phyloP scores from a whole-genome alignment of 202 grass and related monocot species.

The Hordeum pubiflorum region DNA sequence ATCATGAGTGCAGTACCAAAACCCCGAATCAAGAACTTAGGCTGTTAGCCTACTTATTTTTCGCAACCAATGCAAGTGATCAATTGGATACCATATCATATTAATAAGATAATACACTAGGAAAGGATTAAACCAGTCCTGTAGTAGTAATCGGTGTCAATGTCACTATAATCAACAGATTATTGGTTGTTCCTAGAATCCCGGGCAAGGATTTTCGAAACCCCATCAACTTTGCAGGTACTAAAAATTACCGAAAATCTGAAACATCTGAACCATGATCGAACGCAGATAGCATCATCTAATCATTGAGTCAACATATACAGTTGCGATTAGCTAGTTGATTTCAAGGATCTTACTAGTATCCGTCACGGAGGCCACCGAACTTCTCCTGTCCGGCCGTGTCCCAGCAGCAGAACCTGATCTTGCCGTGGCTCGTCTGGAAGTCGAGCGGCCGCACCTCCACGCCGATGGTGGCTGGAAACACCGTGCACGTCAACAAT shows the following conservation, averaged over 20 bases:
- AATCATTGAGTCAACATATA: background rate
- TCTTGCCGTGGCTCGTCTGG: constrained; percentile 43
- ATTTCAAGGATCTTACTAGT: constrained; percentile 42
- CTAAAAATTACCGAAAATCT: background rate
- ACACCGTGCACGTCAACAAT: background rate
- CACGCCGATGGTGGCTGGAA: constrained; percentile 61
- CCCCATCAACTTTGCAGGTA: background rate
- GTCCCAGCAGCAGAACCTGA: constrained; percentile 63
- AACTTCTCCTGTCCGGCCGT: constrained; percentile 65
- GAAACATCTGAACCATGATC: background rate
- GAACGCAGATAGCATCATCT: background rate
- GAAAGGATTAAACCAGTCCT: background rate
- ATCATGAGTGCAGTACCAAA: background rate
- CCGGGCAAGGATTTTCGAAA: background rate
- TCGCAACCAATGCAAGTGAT: background rate
- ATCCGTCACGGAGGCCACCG: constrained; percentile 59
- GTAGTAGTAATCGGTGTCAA: background rate
- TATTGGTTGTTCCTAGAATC: background rate
- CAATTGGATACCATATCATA: background rate
- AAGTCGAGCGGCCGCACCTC: constrained; percentile 66
- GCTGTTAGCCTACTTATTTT: background rate
- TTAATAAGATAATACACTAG: background rate
- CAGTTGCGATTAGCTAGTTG: background rate
- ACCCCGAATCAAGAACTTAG: background rate
- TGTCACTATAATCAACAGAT: background rate